Base-by-base conservation (phyloP, 192 early-diverging fungal species). In the Backusella circina region DNA sequence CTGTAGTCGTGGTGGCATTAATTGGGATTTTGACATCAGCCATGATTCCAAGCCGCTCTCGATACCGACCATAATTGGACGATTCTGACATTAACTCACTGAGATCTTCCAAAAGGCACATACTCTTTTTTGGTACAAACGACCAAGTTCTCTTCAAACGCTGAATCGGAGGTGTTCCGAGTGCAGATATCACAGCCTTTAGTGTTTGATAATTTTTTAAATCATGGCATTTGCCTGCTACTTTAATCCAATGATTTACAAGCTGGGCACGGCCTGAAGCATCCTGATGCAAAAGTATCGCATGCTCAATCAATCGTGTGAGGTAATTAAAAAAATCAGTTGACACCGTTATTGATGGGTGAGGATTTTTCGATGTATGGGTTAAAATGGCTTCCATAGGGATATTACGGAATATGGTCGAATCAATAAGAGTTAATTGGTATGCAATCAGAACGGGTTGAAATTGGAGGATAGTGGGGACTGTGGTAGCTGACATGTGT, bases 281-380 rank as follows among this genome's bases (percentile, higher is more conserved):
- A 41, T 86, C 83, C 5, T 76, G 72, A 5, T 87, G 88, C 35
- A 84, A 83, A 33, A 93, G 77, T 26, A 93, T 88, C 1, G 91
- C 84, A 70, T 83, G 85, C 76, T 93, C 92, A 35, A 93, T 84
- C 57, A 91, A 71, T 9, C 92, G 83, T 23, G 91, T 90, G 18
- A 93, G 72, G 71, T 91, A 92, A 69, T 93, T 93, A 84, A 93
- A 93, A 77, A 91, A 91, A 54, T 92, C 91, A 6, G 92, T 86
- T 23, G 84, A 86, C 0, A 86, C 87, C 31, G 86, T 87, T 26
- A 93, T 85, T 10, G 82, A 79, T 18, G 85, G 83, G 28, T 88
- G 83, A 10, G 89, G 89, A 13, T 79, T 79, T 28, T 89, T 86
- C 0, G 91, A 85, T 3, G 88, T 86, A 67, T 93, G 91, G 1